Percentiles rank a stretch among this genome's conserved stretches.
Evolutionary conservation across 208 protist species (phyloP).

Genomic region (Wallacemonas sp.): DNA sequence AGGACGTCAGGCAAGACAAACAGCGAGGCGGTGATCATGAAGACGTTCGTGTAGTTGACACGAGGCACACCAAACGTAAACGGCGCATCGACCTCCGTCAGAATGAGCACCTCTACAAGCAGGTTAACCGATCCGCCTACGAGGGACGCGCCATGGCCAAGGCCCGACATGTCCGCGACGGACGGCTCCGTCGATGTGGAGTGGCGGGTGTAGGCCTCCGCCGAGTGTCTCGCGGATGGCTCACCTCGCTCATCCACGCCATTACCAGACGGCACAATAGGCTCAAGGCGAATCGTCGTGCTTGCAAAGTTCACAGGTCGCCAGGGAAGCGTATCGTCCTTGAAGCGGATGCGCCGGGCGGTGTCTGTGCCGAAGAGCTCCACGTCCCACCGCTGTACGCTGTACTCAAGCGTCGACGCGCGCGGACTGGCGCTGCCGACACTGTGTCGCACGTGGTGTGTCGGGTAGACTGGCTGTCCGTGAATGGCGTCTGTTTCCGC

Average conservation of each 20-base stretch:
- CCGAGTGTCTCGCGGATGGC: not conserved
- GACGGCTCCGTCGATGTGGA: not conserved
- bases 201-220: not conserved
- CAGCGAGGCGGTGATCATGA: conserved; percentile 53
- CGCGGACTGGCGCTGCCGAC: not conserved
- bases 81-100: conserved; percentile 50
- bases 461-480: not conserved
- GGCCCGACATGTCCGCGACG: not conserved
- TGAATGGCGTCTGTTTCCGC: not conserved
- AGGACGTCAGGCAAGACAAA: conserved; percentile 64
- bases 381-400: conserved; percentile 13
- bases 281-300: conserved; percentile 36
- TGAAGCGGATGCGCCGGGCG: conserved; percentile 33
- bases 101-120: conserved; percentile 56
- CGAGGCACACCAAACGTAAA: conserved; percentile 48
- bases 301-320: conserved; percentile 41
- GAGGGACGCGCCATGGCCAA: conserved; percentile 3
- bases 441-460: not conserved
- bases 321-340: conserved; percentile 71
- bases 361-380: conserved; percentile 42
- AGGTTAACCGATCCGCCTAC: conserved; percentile 58
- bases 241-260: not conserved
- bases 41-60: conserved; percentile 64
- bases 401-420: not conserved
- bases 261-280: conserved; percentile 16